A percentile compares a stretch with the other conserved stretches of the same genome.
These are phyloP conservation scores for Aspergillus funiculosus DNA, from an alignment of 495 filamentous ascomycete genomes.

Conservation along the genomic window DNA sequence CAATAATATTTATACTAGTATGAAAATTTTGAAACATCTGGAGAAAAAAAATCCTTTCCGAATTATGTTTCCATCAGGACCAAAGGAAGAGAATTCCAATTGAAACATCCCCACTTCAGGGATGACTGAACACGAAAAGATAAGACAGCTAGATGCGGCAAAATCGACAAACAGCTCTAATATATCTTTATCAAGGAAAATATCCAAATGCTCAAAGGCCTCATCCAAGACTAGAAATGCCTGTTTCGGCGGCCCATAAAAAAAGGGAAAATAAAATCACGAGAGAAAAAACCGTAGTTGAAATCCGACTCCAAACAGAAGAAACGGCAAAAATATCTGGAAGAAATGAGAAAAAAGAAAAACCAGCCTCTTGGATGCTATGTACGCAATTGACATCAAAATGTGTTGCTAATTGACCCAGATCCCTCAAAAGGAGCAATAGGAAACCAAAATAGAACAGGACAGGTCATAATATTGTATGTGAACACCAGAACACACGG, in stretches of 20 bases:
- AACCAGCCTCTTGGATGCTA: slow-evolving; percentile 17
- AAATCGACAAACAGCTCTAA: not conserved
- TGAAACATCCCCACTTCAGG: not conserved
- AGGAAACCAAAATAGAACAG: slow-evolving; percentile 22
- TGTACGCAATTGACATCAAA: slow-evolving; percentile 16
- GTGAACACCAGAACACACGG: slow-evolving; percentile 27
- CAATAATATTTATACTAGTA: no score
- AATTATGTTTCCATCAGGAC: not conserved
- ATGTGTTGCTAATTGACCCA: slow-evolving; percentile 19
- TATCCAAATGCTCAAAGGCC: not conserved
- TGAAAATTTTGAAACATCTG: no score
- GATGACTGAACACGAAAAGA: not conserved
- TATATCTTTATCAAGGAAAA: not conserved
- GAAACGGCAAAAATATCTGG: slow-evolving; percentile 1
- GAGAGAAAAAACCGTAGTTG: not conserved
- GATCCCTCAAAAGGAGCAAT: slow-evolving; percentile 22
- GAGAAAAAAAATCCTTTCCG: not conserved
- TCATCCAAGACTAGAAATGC: not conserved
- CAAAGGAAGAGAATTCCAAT: slow-evolving; percentile 3
- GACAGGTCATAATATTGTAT: slow-evolving; percentile 31
- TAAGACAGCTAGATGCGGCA: not conserved
- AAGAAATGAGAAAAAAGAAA: slow-evolving; percentile 15
- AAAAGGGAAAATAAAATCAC: not conserved
- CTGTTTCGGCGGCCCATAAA: not conserved
- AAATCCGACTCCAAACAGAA: slow-evolving; percentile 20